phyloP scores from a whole-genome alignment of 208 protist species.

The Trypanosoma caninum region DNA sequence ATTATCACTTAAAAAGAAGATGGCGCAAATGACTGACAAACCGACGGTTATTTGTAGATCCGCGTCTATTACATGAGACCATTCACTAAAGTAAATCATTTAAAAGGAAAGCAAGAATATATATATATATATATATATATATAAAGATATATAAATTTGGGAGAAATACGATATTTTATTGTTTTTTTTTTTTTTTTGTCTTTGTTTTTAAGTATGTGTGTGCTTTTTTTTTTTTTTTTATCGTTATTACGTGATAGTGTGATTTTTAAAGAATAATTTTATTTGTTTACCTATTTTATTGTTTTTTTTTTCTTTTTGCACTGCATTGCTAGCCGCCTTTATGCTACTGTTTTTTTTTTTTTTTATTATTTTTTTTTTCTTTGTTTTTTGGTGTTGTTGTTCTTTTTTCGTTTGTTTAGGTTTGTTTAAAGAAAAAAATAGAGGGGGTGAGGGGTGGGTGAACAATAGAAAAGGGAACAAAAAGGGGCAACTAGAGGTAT shows the following conservation, averaged over 20 bases:
- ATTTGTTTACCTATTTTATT: neutral
- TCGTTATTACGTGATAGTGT: neutral
- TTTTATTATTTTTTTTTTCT: constrained; percentile 15
- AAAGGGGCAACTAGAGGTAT: too few species aligned
- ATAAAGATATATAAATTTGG: too few species aligned
- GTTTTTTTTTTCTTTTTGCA: neutral
- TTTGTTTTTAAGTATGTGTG: neutral
- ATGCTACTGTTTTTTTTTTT: neutral
- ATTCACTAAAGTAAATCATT: neutral
- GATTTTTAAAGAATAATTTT: neutral
- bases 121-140: too few species aligned
- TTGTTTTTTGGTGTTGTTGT: constrained; percentile 11
- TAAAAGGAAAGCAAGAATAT: too few species aligned
- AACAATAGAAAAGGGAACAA: too few species aligned
- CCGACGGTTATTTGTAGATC: too few species aligned
- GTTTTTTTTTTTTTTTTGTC: neutral
- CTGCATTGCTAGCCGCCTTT: neutral
- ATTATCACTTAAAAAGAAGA: constrained; percentile 1
- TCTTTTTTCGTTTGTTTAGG: neutral
- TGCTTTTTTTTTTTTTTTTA: neutral
- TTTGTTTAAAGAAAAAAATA: constrained; percentile 6
- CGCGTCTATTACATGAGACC: too few species aligned
- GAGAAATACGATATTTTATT: neutral
- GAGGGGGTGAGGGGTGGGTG: too few species aligned
- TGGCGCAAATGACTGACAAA: neutral